Conservation (phyloP, 257 asterid species). For the Fraxinus anomala region DNA sequence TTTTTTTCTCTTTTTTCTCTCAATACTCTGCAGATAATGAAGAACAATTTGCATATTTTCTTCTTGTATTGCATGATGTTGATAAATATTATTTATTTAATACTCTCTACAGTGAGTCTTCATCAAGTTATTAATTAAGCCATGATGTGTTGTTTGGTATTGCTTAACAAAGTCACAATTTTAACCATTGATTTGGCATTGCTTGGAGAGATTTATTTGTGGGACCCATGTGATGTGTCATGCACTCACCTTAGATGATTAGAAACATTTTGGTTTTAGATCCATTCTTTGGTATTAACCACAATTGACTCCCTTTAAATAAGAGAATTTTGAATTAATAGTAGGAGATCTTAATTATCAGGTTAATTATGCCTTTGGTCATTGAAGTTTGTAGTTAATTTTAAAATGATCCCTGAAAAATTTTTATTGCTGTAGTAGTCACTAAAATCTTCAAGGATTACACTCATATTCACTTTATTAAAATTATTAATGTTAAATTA, state of each 20-base stretch:
- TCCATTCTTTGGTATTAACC: constrained; percentile 3
- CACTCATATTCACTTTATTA: too few species aligned
- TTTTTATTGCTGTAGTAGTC: too few species aligned
- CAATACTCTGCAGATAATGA: constrained; percentile 7
- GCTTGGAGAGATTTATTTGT: constrained; percentile 27
- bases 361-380: too few species aligned
- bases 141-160: constrained; percentile 32
- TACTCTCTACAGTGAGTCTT: neutral
- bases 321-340: neutral
- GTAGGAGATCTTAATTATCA: too few species aligned
- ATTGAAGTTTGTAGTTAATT: too few species aligned
- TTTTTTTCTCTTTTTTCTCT: neutral
- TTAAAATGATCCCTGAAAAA: too few species aligned
- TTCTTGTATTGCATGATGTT: constrained; percentile 9
- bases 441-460: too few species aligned
- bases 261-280: neutral
- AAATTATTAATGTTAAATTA: too few species aligned
- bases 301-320: neutral
- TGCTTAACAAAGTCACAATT: constrained; percentile 31
- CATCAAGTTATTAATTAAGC: constrained; percentile 1
- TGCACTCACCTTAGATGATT: constrained; percentile 35
- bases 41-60: constrained; percentile 12
- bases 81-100: neutral
- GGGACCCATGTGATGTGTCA: constrained; percentile 47
- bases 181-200: constrained; percentile 40